Evolutionary conservation across 2,329 filamentous ascomycete species (phyloP).

Genomic region (Rhinocladiella similis): DNA sequence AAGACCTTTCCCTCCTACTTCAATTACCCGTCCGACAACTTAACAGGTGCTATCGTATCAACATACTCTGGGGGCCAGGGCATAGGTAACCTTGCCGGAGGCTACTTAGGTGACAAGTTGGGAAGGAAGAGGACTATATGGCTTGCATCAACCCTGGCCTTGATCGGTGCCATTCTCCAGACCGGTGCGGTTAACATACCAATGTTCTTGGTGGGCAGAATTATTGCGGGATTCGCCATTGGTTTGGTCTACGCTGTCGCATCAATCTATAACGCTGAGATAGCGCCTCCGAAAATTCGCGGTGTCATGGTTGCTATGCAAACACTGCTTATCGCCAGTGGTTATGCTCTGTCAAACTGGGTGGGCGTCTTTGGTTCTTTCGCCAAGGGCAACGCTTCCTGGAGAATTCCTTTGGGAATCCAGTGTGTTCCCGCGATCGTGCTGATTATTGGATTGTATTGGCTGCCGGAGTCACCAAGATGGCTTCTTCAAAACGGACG

Average conservation of each 20-base stretch:
- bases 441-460: constrained; percentile 43
- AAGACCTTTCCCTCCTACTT: constrained; percentile 31
- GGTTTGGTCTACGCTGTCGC: constrained; percentile 49
- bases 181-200: constrained; percentile 37
- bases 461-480: constrained; percentile 54
- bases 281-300: constrained; percentile 16
- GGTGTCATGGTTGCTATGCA: constrained; percentile 16
- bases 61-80: constrained; percentile 40
- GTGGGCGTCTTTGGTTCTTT: constrained; percentile 2
- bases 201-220: constrained; percentile 52
- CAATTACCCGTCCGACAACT: constrained; percentile 24
- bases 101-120: constrained; percentile 2
- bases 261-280: constrained; percentile 41
- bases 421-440: constrained; percentile 4
- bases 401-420: background rate
- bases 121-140: constrained; percentile 2
- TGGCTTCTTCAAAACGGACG: constrained; percentile 55
- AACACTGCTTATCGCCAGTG: constrained; percentile 4
- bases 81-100: background rate
- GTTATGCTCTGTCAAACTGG: constrained; percentile 10
- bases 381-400: background rate
- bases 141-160: background rate
- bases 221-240: constrained; percentile 50
- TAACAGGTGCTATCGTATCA: constrained; percentile 38
- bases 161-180: constrained; percentile 35